phyloP scores from a whole-genome alignment of 176 grass and related monocot genomes.

The Saccharum spontaneum region DNA sequence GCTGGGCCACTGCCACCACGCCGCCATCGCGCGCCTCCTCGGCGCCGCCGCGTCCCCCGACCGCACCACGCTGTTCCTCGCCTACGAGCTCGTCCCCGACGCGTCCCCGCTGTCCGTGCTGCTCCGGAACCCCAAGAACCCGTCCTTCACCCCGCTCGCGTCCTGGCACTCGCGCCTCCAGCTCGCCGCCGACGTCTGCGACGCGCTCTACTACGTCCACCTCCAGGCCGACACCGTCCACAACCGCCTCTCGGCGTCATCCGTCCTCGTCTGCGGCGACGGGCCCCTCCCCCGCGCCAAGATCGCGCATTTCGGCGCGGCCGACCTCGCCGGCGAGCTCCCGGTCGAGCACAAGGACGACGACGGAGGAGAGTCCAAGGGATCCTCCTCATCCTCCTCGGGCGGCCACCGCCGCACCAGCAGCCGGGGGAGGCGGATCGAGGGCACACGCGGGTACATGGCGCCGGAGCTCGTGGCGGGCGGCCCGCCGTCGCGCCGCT shows the following conservation, averaged over 20 bases:
- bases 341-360: not conserved
- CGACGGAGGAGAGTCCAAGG: not conserved
- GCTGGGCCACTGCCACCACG: constrained; percentile 81
- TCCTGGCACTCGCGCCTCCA: constrained; percentile 70
- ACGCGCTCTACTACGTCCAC: constrained; percentile 85
- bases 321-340: constrained; percentile 72
- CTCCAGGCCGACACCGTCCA: constrained; percentile 65
- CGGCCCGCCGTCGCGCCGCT: constrained; percentile 34
- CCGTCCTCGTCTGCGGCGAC: constrained; percentile 62
- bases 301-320: constrained; percentile 76
- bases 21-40: constrained; percentile 71
- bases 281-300: constrained; percentile 55
- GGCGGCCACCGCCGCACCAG: constrained; percentile 12
- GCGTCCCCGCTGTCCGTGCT: constrained; percentile 54
- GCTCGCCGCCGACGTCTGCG: constrained; percentile 64
- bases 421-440: constrained; percentile 55
- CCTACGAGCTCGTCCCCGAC: constrained; percentile 63
- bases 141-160: constrained; percentile 63
- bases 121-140: constrained; percentile 76
- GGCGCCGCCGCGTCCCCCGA: constrained; percentile 71
- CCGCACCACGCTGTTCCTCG: constrained; percentile 66
- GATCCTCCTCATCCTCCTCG: too few relatives aligned
- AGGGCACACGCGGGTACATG: constrained; percentile 85
- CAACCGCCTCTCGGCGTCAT: constrained; percentile 79
- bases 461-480: constrained; percentile 59